Conservation (phyloP, 2,329 filamentous ascomycete species). For the Alternaria infectoria region DNA sequence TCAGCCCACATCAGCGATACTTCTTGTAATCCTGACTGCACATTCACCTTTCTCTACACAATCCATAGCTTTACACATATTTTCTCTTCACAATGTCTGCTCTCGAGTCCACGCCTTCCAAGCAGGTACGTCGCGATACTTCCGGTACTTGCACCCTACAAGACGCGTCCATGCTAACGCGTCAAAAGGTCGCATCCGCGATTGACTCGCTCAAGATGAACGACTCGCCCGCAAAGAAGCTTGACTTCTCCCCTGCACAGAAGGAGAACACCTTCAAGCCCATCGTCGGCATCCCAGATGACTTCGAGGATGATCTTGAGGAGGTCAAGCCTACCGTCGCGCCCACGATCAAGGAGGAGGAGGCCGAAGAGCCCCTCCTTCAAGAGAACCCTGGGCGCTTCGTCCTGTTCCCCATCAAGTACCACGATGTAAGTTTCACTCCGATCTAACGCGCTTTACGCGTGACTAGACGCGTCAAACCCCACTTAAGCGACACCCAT, state of each 20-base stretch:
- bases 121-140: slow-evolving; percentile 63
- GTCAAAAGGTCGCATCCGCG: slow-evolving; percentile 76
- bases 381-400: slow-evolving; percentile 96
- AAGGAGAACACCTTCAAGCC: slow-evolving; percentile 81
- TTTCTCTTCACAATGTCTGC: slow-evolving; percentile 69
- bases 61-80: slow-evolving; percentile 13
- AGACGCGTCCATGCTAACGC: slow-evolving; percentile 48
- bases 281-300: slow-evolving; percentile 57
- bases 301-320: slow-evolving; percentile 46
- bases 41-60: slow-evolving; percentile 18
- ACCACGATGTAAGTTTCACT: slow-evolving; percentile 82
- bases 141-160: slow-evolving; percentile 30
- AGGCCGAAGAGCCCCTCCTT: slow-evolving; percentile 86
- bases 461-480: slow-evolving; percentile 67
- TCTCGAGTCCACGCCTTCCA: slow-evolving; percentile 72
- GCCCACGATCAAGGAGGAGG: slow-evolving; percentile 64
- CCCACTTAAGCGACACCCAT: slow-evolving; percentile 9
- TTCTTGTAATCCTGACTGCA: slow-evolving; percentile 23
- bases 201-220: slow-evolving; percentile 88
- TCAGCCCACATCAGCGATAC: slow-evolving; percentile 22
- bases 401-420: slow-evolving; percentile 98
- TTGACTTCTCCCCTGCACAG: slow-evolving; percentile 72
- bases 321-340: slow-evolving; percentile 61
- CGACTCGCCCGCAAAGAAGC: slow-evolving; percentile 89
- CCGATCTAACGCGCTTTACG: slow-evolving; percentile 43